Conservation (phyloP, 1,284 basidiomycete genomes). For the Volvariella surrecta region DNA sequence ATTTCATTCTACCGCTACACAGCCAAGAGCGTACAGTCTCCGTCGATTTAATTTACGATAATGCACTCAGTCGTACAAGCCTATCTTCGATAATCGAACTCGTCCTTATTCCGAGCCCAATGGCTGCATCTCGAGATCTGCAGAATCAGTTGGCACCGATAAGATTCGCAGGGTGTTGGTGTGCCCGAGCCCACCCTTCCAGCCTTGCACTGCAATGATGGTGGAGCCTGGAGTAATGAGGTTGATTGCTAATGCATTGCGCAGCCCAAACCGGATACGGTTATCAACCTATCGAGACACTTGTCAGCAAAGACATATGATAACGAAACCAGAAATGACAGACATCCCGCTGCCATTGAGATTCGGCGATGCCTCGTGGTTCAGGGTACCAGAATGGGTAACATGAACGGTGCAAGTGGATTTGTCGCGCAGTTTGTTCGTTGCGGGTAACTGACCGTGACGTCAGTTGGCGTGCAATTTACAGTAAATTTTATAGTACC, state of each 20-base stretch:
- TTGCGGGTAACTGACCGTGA: slow-evolving; percentile 79
- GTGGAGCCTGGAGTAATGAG: slow-evolving; percentile 89
- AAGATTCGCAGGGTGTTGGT: slow-evolving; percentile 79
- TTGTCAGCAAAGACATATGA: slow-evolving; percentile 8
- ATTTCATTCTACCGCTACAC: no score
- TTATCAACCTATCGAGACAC: slow-evolving; percentile 83
- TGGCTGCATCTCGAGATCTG: slow-evolving; percentile 76
- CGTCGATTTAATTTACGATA: slow-evolving; percentile 37
- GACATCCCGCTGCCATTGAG: slow-evolving; percentile 98
- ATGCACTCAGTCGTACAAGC: slow-evolving; percentile 2
- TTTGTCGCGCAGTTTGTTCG: slow-evolving; percentile 91
- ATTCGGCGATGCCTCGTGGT: slow-evolving; percentile 77
- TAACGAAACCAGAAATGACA: slow-evolving; percentile 28
- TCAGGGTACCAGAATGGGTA: slow-evolving; percentile 98
- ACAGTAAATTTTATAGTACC: slow-evolving; percentile 17
- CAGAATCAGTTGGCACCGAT: slow-evolving; percentile 78
- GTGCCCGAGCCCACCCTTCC: slow-evolving; percentile 96
- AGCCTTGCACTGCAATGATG: slow-evolving; percentile 94
- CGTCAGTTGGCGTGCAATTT: slow-evolving; percentile 4
- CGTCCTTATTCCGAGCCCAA: slow-evolving; percentile 30
- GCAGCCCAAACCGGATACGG: slow-evolving; percentile 85
- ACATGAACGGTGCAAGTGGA: slow-evolving; percentile 94
- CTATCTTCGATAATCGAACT: slow-evolving; percentile 5
- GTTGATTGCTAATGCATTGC: slow-evolving; percentile 80
- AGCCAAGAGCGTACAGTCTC: no score